phyloP scores from a whole-genome alignment of 371 early-diverging fungal genomes.

The Actinomortierella ambigua region DNA sequence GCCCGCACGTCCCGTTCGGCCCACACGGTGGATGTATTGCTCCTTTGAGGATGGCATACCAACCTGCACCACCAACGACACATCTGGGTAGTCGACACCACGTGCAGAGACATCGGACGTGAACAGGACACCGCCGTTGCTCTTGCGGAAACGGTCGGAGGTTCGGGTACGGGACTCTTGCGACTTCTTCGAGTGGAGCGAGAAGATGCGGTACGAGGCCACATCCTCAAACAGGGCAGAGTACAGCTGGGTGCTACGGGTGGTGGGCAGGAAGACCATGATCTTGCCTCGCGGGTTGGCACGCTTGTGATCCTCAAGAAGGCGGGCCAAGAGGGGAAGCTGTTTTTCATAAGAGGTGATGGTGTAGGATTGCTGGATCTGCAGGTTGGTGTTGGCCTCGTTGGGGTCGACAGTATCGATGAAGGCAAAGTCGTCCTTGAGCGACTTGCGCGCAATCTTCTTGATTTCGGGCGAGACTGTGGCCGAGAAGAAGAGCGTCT shows the following conservation, averaged over 20 bases:
- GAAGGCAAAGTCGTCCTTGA: constrained; percentile 71
- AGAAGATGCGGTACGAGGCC: constrained; percentile 53
- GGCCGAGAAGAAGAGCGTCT: constrained; percentile 98
- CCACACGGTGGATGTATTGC: constrained; percentile 98
- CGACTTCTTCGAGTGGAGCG: constrained; percentile 83
- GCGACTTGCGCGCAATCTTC: constrained; percentile 73
- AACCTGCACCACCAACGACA: constrained; percentile 92
- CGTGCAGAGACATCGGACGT: constrained; percentile 99
- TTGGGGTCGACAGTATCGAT: constrained; percentile 89
- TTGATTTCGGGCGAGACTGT: constrained; percentile 90
- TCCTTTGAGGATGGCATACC: constrained; percentile 92
- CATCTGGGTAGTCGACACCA: constrained; percentile 99
- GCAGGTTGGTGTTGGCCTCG: constrained; percentile 76
- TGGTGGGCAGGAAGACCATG: constrained; percentile 91
- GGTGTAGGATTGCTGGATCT: constrained; percentile 79
- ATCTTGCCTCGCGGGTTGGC: constrained; percentile 69
- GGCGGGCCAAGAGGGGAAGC: constrained; percentile 62
- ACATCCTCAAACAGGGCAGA: constrained; percentile 62
- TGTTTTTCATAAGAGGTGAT: constrained; percentile 69
- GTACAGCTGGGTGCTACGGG: constrained; percentile 78
- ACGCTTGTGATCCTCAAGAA: constrained; percentile 62
- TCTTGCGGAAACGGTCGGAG: constrained; percentile 77
- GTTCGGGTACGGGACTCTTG: constrained; percentile 78
- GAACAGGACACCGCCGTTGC: constrained; percentile 75
- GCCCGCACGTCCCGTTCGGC: constrained; percentile 99